Conservation (phyloP, 345 rosid species). For the Conringia planisiliqua region DNA sequence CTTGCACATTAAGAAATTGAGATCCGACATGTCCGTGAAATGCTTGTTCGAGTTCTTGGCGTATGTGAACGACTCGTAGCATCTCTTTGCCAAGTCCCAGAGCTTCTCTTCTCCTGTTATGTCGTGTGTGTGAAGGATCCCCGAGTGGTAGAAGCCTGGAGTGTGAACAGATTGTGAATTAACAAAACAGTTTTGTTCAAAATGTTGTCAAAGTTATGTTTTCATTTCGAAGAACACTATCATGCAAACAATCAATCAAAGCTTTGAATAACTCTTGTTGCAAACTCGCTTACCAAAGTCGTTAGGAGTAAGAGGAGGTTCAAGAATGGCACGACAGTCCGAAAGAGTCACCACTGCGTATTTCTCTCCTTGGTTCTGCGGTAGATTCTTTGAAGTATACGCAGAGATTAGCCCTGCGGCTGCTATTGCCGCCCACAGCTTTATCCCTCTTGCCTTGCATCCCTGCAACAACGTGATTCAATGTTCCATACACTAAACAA, state of each 20-base stretch:
- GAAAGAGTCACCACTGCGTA: slow-evolving; percentile 59
- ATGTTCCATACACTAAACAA: background rate
- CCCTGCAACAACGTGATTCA: slow-evolving; percentile 36
- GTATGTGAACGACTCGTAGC: slow-evolving; percentile 41
- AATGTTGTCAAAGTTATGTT: too few species aligned
- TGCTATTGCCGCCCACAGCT: slow-evolving; percentile 57
- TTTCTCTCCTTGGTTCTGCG: slow-evolving; percentile 39
- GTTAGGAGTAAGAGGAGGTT: slow-evolving; percentile 50
- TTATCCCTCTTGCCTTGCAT: slow-evolving; percentile 59
- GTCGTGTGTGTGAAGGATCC: slow-evolving; percentile 65
- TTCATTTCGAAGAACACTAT: too few species aligned
- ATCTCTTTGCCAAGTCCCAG: slow-evolving; percentile 66
- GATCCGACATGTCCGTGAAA: slow-evolving; percentile 70
- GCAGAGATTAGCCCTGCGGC: slow-evolving; percentile 66
- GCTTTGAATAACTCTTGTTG: background rate
- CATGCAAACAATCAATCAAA: background rate
- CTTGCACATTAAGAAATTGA: slow-evolving; percentile 75
- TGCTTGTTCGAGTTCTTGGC: slow-evolving; percentile 67
- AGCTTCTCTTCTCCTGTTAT: slow-evolving; percentile 45
- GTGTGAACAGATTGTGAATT: too few species aligned
- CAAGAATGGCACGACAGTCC: slow-evolving; percentile 63
- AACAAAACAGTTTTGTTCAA: background rate
- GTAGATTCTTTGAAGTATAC: slow-evolving; percentile 30
- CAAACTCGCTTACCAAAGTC: slow-evolving; percentile 46
- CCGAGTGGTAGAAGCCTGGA: slow-evolving; percentile 85